These are phyloP conservation scores for Colletotrichum caudatum DNA, from an alignment of 2,329 filamentous ascomycete species.

Conservation along the genomic window DNA sequence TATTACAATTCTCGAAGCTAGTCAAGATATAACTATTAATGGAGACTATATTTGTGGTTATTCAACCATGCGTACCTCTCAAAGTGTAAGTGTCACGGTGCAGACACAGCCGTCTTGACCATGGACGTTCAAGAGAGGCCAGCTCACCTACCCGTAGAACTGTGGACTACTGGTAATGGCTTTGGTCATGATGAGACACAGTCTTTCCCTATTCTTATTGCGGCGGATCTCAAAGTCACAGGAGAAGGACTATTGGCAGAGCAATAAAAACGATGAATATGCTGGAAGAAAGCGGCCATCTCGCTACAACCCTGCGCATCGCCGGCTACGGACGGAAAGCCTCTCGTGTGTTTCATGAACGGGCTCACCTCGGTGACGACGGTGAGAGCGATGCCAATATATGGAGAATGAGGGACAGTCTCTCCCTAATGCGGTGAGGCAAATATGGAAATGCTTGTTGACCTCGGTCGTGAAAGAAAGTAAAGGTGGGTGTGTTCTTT, in stretches of 20 bases:
- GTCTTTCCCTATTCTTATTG: conserved; percentile 6
- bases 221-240: neutral
- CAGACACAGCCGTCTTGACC: neutral
- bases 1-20: no score
- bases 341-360: neutral
- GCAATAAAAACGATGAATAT: neutral
- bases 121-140: conserved; percentile 9
- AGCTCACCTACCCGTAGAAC: neutral
- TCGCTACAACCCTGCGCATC: neutral
- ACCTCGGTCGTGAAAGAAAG: neutral
- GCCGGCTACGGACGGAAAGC: neutral
- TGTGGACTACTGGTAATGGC: neutral
- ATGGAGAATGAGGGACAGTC: neutral
- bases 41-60: neutral
- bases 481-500: conserved; percentile 2
- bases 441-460: neutral
- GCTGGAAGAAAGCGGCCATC: neutral
- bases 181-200: neutral
- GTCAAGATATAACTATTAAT: no score
- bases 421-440: conserved; percentile 34
- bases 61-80: neutral
- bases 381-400: neutral
- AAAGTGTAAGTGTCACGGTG: neutral
- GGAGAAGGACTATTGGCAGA: neutral
- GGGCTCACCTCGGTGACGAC: conserved; percentile 32